Evolutionary conservation across 306 rosid species (phyloP).

Genomic region (Cicer cuneatum): DNA sequence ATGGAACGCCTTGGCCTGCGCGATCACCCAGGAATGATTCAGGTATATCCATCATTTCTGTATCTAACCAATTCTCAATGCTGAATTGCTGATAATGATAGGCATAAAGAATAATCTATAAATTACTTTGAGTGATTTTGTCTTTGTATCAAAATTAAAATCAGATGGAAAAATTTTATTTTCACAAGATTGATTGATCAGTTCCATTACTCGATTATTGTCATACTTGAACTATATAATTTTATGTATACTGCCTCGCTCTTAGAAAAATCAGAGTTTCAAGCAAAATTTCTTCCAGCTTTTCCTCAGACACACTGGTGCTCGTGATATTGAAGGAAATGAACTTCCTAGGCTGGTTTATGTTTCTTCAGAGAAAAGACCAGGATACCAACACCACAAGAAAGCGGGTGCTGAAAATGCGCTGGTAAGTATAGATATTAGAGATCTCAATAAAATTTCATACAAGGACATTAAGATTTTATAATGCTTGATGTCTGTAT

Average conservation of each 20-base stretch:
- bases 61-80: conserved; percentile 19
- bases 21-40: conserved; percentile 99
- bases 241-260: neutral
- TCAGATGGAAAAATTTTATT: neutral
- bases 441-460: conserved; percentile 19
- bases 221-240: neutral
- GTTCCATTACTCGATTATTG: conserved; percentile 28
- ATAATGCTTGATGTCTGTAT: conserved; percentile 43
- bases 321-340: conserved; percentile 78
- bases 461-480: conserved; percentile 32
- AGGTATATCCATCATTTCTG: conserved; percentile 58
- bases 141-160: neutral
- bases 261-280: neutral
- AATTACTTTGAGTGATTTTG: conserved; percentile 15
- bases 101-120: conserved; percentile 1
- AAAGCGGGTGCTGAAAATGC: conserved; percentile 99
- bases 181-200: conserved; percentile 7
- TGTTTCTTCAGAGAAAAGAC: conserved; percentile 98
- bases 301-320: conserved; percentile 89
- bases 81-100: neutral
- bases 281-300: conserved; percentile 55
- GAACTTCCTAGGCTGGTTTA: conserved; percentile 93
- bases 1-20: conserved; percentile 97
- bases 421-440: conserved; percentile 60
- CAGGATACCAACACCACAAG: conserved; percentile 98